Conservation (phyloP, 192 early-diverging fungal species). For the Coemansia sp. region DNA sequence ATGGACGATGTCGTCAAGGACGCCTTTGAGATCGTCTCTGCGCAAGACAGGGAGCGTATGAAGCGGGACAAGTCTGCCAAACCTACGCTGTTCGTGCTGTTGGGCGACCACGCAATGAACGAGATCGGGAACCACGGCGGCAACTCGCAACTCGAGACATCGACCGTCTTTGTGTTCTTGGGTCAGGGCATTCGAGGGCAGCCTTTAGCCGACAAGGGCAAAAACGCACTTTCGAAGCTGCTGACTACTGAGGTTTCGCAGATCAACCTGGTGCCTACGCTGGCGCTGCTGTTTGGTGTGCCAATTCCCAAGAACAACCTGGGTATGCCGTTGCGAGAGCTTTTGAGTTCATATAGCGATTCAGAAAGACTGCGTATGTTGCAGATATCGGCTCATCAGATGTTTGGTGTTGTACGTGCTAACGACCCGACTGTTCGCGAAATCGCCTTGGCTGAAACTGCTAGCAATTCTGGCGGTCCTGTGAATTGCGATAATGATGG, state of each 20-base stretch:
- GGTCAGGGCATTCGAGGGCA: constrained; percentile 28
- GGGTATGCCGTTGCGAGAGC: constrained; percentile 48
- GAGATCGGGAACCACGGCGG: constrained; percentile 65
- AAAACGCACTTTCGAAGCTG: constrained; percentile 33
- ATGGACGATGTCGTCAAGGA: constrained; percentile 70
- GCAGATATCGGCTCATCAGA: constrained; percentile 67
- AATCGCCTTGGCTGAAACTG: background rate
- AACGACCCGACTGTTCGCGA: constrained; percentile 25
- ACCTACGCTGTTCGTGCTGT: constrained; percentile 72
- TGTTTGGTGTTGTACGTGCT: constrained; percentile 48
- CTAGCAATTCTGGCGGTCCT: background rate
- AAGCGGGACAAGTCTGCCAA: constrained; percentile 38
- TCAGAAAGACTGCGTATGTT: constrained; percentile 54
- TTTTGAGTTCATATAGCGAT: constrained; percentile 34
- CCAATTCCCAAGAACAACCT: constrained; percentile 59
- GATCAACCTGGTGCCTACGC: constrained; percentile 51
- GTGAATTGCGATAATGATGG: constrained; percentile 8
- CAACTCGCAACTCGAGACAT: constrained; percentile 55
- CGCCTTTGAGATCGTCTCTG: constrained; percentile 57
- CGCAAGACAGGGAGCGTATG: constrained; percentile 54
- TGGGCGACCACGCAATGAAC: constrained; percentile 88
- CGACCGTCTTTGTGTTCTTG: constrained; percentile 57
- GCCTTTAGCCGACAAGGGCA: constrained; percentile 21
- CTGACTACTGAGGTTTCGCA: constrained; percentile 44
- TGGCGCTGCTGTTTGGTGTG: constrained; percentile 57